Conservation (phyloP, 2,329 filamentous ascomycete genomes). For the Paraphaeosphaeria minitans region DNA sequence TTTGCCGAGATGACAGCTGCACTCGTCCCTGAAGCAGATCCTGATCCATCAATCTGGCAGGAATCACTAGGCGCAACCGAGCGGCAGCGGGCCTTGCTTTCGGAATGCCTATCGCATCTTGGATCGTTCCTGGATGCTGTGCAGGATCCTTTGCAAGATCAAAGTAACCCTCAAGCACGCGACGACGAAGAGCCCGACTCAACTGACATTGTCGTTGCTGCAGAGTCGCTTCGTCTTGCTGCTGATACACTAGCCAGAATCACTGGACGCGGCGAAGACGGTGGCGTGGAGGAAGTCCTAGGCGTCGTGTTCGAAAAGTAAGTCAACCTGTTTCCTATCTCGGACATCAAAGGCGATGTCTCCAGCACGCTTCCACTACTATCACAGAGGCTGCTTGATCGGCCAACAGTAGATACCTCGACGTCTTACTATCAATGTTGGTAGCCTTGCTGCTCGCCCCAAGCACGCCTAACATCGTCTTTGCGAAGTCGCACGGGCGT, state of each 20-base stretch:
- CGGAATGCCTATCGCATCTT: conserved; percentile 72
- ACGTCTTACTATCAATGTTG: conserved; percentile 3
- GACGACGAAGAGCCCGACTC: conserved; percentile 48
- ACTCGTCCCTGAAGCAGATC: conserved; percentile 47
- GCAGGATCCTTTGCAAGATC: conserved; percentile 10
- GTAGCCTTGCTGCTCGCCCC: conserved; percentile 3
- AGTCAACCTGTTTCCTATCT: conserved; percentile 44
- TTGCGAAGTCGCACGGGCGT: conserved; percentile 3
- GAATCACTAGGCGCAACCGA: conserved; percentile 90
- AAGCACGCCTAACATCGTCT: not conserved
- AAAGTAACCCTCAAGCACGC: conserved; percentile 1
- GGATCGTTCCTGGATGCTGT: conserved; percentile 72
- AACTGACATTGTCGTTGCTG: conserved; percentile 85
- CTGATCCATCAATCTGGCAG: conserved; percentile 71
- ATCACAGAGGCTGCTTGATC: conserved; percentile 8
- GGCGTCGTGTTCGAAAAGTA: conserved; percentile 98
- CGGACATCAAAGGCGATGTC: not conserved
- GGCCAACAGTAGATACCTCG: not conserved
- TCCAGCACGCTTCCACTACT: conserved; percentile 6
- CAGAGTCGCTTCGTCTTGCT: conserved; percentile 76
- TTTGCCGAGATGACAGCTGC: conserved; percentile 73
- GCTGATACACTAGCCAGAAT: conserved; percentile 68
- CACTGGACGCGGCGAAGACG: conserved; percentile 81
- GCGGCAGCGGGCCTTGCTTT: conserved; percentile 81
- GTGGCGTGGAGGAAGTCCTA: conserved; percentile 93